Conservation (phyloP, 495 filamentous ascomycete genomes). For the Talaromyces trachyspermus region DNA sequence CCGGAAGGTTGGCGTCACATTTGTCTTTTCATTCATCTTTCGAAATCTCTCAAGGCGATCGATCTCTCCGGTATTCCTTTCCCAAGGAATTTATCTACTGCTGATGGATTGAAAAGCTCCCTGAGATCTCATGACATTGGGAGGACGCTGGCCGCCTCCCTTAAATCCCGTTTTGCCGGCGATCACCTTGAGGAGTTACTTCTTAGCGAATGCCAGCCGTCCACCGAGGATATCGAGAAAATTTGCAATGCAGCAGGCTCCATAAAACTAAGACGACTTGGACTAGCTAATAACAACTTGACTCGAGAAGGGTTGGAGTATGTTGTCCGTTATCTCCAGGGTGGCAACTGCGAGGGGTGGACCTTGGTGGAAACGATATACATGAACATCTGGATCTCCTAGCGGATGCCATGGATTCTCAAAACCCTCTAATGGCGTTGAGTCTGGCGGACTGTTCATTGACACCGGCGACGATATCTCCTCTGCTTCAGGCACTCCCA, state of each 20-base stretch:
- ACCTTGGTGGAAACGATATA: constrained; percentile 87
- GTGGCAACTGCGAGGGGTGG: constrained; percentile 79
- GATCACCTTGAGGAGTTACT: constrained; percentile 75
- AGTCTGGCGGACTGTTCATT: constrained; percentile 86
- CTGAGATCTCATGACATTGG: constrained; percentile 36
- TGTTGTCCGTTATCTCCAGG: constrained; percentile 64
- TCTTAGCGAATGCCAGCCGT: constrained; percentile 69
- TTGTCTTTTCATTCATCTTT: constrained; percentile 82
- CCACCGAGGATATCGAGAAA: constrained; percentile 56
- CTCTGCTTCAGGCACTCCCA: constrained; percentile 67
- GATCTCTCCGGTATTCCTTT: constrained; percentile 85
- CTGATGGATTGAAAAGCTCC: constrained; percentile 11
- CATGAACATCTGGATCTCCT: constrained; percentile 62
- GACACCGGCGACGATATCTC: constrained; percentile 58
- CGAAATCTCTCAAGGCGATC: constrained; percentile 73
- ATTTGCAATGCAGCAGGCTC: constrained; percentile 70
- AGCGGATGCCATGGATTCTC: constrained; percentile 51
- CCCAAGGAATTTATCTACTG: constrained; percentile 36
- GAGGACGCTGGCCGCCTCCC: constrained; percentile 60
- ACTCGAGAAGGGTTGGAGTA: constrained; percentile 65
- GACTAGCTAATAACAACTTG: constrained; percentile 74
- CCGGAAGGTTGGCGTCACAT: constrained; percentile 88
- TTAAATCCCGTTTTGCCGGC: constrained; percentile 69
- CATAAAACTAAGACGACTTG: constrained; percentile 67
- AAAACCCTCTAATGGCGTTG: constrained; percentile 67